Conservation (phyloP, 2,329 filamentous ascomycete species). For the Fusarium pseudocircinatum region DNA sequence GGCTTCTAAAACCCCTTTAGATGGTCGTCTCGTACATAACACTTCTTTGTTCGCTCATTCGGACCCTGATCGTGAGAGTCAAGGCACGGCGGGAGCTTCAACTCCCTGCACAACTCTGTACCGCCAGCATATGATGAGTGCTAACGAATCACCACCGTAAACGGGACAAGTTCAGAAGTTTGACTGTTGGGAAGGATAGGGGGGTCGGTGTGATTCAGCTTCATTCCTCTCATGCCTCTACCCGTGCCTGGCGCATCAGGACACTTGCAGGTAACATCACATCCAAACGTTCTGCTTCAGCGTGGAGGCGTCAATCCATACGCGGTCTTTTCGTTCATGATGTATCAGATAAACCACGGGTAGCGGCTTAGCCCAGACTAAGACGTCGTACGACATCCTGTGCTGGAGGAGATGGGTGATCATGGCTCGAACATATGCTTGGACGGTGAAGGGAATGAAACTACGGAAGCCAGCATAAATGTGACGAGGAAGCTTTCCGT, state of each 20-base stretch:
- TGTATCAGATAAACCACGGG: background rate
- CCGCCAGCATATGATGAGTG: background rate
- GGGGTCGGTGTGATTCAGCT: background rate
- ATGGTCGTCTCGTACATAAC: slow-evolving; percentile 1
- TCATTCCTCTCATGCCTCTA: slow-evolving; percentile 21
- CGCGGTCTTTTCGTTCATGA: background rate
- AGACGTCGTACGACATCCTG: slow-evolving; percentile 19
- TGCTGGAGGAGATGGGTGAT: background rate
- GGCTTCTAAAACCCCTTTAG: background rate
- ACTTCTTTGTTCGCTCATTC: background rate
- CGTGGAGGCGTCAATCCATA: background rate
- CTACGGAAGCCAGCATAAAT: slow-evolving; percentile 14
- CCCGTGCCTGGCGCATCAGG: slow-evolving; percentile 13
- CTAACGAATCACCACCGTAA: background rate
- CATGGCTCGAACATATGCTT: background rate
- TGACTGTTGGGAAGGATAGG: background rate
- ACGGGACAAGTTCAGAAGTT: background rate
- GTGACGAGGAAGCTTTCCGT: slow-evolving; percentile 2
- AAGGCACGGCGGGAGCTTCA: background rate
- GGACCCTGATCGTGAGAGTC: background rate
- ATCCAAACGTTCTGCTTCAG: background rate
- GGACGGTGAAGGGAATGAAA: slow-evolving; percentile 12
- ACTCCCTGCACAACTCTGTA: background rate
- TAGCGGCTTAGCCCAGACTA: slow-evolving; percentile 9
- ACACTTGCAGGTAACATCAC: background rate